Conservation (phyloP, 306 rosid species). For the Malus fusca region DNA sequence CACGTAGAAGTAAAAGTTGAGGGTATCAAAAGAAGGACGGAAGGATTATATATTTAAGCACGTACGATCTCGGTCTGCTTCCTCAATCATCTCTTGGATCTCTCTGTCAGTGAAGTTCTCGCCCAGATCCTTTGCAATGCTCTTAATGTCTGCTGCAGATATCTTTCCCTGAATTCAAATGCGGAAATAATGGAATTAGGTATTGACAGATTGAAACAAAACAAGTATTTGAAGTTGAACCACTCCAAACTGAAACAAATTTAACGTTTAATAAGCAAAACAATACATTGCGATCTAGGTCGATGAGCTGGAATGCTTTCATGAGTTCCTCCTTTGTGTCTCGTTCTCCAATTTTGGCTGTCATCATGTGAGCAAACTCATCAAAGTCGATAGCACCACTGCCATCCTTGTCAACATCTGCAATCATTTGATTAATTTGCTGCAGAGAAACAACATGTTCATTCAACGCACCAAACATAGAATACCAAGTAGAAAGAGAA, state of each 20-base stretch:
- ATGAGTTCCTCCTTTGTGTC: slow-evolving; percentile 87
- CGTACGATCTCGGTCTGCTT: slow-evolving; percentile 72
- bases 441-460: slow-evolving; percentile 31
- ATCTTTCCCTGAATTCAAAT: slow-evolving; percentile 64
- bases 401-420: slow-evolving; percentile 97
- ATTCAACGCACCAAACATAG: background rate
- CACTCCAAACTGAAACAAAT: background rate
- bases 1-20: background rate
- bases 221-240: background rate
- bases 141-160: slow-evolving; percentile 70
- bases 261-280: background rate
- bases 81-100: slow-evolving; percentile 65
- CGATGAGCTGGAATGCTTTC: slow-evolving; percentile 86
- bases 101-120: slow-evolving; percentile 54
- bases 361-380: slow-evolving; percentile 92
- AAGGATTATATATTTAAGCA: background rate
- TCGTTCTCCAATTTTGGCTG: slow-evolving; percentile 94
- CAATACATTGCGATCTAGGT: slow-evolving; percentile 67
- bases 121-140: slow-evolving; percentile 59
- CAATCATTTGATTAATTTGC: slow-evolving; percentile 93
- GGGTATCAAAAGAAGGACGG: background rate
- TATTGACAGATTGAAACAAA: background rate
- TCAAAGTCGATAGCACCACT: slow-evolving; percentile 95
- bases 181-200: slow-evolving; percentile 5
- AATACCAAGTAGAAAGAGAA: background rate